These are phyloP conservation scores for Silene uniflora DNA, from an alignment of 148 eudicot genomes.

Conservation along the genomic window DNA sequence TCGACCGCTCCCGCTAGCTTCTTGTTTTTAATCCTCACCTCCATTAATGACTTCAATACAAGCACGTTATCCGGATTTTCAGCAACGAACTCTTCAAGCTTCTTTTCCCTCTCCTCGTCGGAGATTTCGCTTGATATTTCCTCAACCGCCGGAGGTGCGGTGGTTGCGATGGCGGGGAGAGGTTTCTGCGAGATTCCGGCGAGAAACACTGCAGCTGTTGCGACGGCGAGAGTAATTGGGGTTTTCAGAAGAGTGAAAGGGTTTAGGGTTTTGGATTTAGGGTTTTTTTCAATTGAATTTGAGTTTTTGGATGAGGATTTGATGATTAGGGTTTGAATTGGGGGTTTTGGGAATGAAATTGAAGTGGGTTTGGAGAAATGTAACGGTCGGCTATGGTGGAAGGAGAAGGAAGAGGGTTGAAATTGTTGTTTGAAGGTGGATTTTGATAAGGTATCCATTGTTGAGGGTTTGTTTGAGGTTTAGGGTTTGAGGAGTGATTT, in stretches of 20 bases:
- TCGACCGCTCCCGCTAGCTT: constrained; percentile 53
- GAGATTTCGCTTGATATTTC: background rate
- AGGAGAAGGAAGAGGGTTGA: constrained; percentile 22
- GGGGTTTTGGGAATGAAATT: constrained; percentile 32
- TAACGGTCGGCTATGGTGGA: constrained; percentile 35
- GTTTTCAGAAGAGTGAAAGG: constrained; percentile 40
- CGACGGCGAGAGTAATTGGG: constrained; percentile 39
- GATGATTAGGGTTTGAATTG: constrained; percentile 13
- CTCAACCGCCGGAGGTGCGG: constrained; percentile 21
- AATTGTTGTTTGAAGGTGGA: constrained; percentile 18
- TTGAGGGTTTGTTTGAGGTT: background rate
- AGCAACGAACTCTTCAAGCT: constrained; percentile 28
- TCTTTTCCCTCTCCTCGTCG: constrained; percentile 39
- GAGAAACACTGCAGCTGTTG: constrained; percentile 54
- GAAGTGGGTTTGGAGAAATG: constrained; percentile 31
- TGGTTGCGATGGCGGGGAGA: constrained; percentile 23
- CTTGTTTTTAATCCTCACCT: constrained; percentile 43
- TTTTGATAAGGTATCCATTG: constrained; percentile 34
- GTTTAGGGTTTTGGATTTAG: constrained; percentile 20
- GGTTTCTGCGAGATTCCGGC: constrained; percentile 33
- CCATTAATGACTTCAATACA: constrained; percentile 49
- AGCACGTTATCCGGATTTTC: constrained; percentile 40
- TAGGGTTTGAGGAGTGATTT: constrained; percentile 6
- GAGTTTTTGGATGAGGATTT: constrained; percentile 11
- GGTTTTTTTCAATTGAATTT: background rate